phyloP scores from a whole-genome alignment of 441 rosid species.

The Theobroma grandiflorum region DNA sequence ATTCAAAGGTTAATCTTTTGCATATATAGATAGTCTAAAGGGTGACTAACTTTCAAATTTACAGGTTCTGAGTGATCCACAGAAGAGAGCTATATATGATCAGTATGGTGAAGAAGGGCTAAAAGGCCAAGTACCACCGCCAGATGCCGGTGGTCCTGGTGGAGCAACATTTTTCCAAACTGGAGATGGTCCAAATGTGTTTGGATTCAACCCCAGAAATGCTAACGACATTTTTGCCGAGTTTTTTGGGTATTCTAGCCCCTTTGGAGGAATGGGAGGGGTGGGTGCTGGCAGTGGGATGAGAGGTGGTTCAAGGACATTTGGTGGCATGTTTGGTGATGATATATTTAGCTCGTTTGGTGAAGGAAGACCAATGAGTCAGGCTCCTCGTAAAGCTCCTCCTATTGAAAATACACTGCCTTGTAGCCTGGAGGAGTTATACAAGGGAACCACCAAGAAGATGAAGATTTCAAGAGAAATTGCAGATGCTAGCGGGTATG shows the following conservation, averaged over 20 bases:
- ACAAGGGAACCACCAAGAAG: slow-evolving; percentile 79
- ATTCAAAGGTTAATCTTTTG: slow-evolving; percentile 10
- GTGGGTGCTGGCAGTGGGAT: slow-evolving; percentile 54
- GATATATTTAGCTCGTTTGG: slow-evolving; percentile 61
- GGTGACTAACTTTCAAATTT: neutral
- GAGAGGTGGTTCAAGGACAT: slow-evolving; percentile 62
- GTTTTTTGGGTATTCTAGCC: slow-evolving; percentile 71
- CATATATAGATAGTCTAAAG: neutral
- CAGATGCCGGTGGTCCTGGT: slow-evolving; percentile 67
- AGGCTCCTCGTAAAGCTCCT: slow-evolving; percentile 60
- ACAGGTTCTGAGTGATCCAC: slow-evolving; percentile 85
- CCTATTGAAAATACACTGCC: slow-evolving; percentile 75
- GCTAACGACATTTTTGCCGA: slow-evolving; percentile 80
- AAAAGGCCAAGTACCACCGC: slow-evolving; percentile 77
- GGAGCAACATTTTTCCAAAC: slow-evolving; percentile 69
- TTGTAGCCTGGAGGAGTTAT: slow-evolving; percentile 81
- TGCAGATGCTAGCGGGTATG: slow-evolving; percentile 78
- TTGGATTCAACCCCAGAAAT: slow-evolving; percentile 78
- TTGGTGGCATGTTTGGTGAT: slow-evolving; percentile 66
- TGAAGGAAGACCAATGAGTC: slow-evolving; percentile 52
- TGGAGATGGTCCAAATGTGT: slow-evolving; percentile 64
- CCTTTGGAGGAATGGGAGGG: slow-evolving; percentile 71
- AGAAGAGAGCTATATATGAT: slow-evolving; percentile 83
- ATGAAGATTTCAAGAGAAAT: slow-evolving; percentile 87
- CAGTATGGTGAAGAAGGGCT: slow-evolving; percentile 93